A percentile compares a stretch with the other conserved stretches of the same genome.
Evolutionary conservation across 768 basidiomycete species (phyloP).

Genomic region (Termitomyces sp.): DNA sequence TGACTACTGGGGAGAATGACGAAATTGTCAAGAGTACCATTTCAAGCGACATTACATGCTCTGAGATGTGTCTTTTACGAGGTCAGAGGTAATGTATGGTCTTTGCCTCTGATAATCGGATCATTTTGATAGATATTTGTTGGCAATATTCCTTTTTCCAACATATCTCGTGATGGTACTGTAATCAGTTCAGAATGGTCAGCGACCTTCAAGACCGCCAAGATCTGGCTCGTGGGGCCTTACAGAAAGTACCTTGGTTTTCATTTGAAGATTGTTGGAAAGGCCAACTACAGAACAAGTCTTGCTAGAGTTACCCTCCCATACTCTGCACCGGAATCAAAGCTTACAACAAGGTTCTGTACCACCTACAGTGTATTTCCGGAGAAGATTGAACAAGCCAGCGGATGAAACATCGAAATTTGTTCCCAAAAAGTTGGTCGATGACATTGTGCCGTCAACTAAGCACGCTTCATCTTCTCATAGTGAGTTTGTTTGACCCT

Average conservation of each 20-base stretch:
- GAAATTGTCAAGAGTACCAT: background rate
- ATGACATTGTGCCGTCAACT: background rate
- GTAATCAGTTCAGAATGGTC: background rate
- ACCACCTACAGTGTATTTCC: background rate
- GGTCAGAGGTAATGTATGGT: background rate
- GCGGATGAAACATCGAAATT: background rate
- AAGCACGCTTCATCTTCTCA: too few species aligned
- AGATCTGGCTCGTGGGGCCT: background rate
- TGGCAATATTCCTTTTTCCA: background rate
- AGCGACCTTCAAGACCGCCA: background rate
- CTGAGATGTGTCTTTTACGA: background rate
- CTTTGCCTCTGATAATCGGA: too few species aligned
- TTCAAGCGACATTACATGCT: background rate
- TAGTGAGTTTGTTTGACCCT: too few species aligned
- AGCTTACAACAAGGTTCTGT: background rate
- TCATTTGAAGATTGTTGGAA: conserved; percentile 3
- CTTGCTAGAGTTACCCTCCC: background rate
- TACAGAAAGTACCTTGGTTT: background rate
- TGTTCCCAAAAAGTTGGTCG: background rate
- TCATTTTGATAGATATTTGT: background rate
- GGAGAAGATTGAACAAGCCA: background rate
- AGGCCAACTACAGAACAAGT: background rate
- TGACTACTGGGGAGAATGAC: background rate
- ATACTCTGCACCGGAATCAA: background rate
- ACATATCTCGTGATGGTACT: background rate